Evolutionary conservation across 2,329 filamentous ascomycete species (phyloP).

Genomic region (Aureobasidium uvarum): DNA sequence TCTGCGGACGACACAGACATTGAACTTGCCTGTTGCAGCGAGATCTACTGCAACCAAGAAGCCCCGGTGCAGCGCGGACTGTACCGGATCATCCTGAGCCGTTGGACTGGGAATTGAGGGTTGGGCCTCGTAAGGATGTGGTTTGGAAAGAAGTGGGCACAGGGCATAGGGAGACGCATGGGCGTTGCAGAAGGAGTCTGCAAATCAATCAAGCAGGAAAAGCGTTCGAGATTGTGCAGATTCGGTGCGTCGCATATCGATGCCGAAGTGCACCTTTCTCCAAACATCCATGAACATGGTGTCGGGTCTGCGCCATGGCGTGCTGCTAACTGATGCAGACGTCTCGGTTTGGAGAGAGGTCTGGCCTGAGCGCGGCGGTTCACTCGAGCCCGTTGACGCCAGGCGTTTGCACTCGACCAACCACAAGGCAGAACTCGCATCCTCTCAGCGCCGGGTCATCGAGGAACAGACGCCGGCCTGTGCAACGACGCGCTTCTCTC

Average conservation of each 20-base stretch:
- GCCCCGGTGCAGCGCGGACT: constrained; percentile 22
- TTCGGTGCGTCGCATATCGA: constrained; percentile 26
- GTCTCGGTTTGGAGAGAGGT: constrained; percentile 20
- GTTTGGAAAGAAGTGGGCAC: background rate
- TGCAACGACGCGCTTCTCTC: constrained; percentile 26
- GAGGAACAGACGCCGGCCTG: constrained; percentile 24
- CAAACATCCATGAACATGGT: constrained; percentile 24
- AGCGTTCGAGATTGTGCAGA: constrained; percentile 17
- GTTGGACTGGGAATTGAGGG: constrained; percentile 20
- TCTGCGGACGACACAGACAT: constrained; percentile 22
- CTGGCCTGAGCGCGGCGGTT: constrained; percentile 18
- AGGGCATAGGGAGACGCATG: constrained; percentile 18
- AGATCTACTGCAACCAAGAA: constrained; percentile 22
- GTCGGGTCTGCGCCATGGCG: constrained; percentile 22
- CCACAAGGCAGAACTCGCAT: constrained; percentile 11
- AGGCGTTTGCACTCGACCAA: constrained; percentile 18
- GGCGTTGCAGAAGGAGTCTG: constrained; percentile 20
- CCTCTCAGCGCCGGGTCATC: constrained; percentile 14
- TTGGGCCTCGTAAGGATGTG: constrained; percentile 11
- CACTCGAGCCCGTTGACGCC: constrained; percentile 6
- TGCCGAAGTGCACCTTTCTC: constrained; percentile 20
- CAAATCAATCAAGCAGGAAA: constrained; percentile 22
- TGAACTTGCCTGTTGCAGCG: constrained; percentile 23
- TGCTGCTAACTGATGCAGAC: constrained; percentile 19
- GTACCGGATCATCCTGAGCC: constrained; percentile 25